Base-by-base conservation (phyloP, 805 yeast genomes). In the Lipomyces oligophaga region DNA sequence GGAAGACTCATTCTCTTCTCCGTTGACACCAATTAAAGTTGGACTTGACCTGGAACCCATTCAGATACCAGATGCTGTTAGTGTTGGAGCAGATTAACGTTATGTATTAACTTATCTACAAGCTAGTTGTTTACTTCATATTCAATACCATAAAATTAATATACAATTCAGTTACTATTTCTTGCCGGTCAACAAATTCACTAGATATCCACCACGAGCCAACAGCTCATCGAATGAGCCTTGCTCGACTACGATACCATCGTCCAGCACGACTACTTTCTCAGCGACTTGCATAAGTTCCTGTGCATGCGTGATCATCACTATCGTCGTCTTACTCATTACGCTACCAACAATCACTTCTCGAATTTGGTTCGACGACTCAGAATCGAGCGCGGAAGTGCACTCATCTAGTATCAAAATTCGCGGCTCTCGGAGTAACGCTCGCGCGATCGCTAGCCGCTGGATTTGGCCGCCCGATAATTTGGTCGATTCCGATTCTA, bases 401-500 rank as follows among this genome's bases (percentile, higher is more conserved):
- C 89, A 82, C 62, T 93, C 98, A 65, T 93, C 98, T 39, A 93
- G 64, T 16, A 80, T 67, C 42, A 79, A 60, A 4, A 93, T 71
- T 25, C 69, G 67, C 0, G 97, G 93, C 18, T 73, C 69, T 30
- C 89, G 67, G 3, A 89, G 47, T 3, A 93, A 53, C 0, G 95
- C 93, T 41, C 97, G 72, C 0, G 90, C 95, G 41, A 93, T 78
- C 0, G 93, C 81, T 1, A 93, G 62, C 45, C 97, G 68, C 62
- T 93, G 97, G 6, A 83, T 72, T 63, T 93, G 97, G 2, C 98
- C 98, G 22, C 95, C 95, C 1, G 97, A 88, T 1, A 90, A 64
- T 34, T 77, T 56, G 7, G 66, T 60, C 2, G 71, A 61, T n/a
- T n/a, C n/a, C 15, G 72, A 75, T 2, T 81, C 83, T 20, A 90